A percentile compares a stretch with the other conserved stretches of the same genome.
These are phyloP conservation scores for Silene uniflora DNA, from an alignment of 148 eudicot genomes.

Conservation along the genomic window DNA sequence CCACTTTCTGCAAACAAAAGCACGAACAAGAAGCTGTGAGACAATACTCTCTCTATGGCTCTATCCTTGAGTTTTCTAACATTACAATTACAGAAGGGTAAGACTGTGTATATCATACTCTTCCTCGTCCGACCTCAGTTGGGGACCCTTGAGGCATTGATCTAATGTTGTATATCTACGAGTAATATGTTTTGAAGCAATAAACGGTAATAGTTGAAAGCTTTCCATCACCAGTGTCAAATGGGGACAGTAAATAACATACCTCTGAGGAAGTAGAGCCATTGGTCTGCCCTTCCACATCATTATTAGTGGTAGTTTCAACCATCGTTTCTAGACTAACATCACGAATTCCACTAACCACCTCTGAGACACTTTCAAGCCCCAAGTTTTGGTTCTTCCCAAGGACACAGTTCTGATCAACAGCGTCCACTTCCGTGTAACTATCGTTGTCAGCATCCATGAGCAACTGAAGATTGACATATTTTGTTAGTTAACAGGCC, in stretches of 20 bases:
- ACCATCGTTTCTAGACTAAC: constrained; percentile 31
- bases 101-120: not conserved
- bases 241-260: not conserved
- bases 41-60: not conserved
- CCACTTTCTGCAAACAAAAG: constrained; percentile 31
- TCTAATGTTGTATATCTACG: not conserved
- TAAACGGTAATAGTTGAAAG: not conserved
- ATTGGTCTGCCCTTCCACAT: constrained; percentile 23
- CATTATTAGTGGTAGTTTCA: constrained; percentile 21
- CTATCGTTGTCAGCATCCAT: constrained; percentile 58
- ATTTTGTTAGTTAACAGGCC: not conserved
- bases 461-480: constrained; percentile 27
- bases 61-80: too few relatives aligned
- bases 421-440: constrained; percentile 29
- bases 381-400: constrained; percentile 24
- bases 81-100: not conserved
- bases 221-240: not conserved
- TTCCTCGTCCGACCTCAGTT: not conserved
- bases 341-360: constrained; percentile 35
- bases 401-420: constrained; percentile 39
- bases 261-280: constrained; percentile 37
- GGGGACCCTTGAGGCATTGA: not conserved
- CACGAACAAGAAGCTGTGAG: constrained; percentile 7
- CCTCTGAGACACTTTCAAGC: constrained; percentile 26
- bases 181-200: not conserved